A percentile compares a stretch with the other conserved stretches of the same genome.
phyloP scores from a whole-genome alignment of 805 yeast species.

The Saturnispora sanitii region DNA sequence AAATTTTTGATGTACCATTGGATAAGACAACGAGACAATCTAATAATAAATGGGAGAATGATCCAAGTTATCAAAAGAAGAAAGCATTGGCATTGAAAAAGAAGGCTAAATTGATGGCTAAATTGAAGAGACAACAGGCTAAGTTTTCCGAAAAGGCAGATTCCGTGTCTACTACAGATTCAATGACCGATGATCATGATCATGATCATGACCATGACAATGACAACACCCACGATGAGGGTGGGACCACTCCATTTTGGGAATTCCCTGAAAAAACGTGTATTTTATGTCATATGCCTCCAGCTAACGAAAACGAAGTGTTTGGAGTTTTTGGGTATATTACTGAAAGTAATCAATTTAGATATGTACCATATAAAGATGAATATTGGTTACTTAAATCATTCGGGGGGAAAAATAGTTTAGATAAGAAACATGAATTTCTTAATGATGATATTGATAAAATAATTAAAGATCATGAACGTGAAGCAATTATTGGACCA shows the following conservation, averaged over 20 bases:
- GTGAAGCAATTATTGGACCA: constrained; percentile 50
- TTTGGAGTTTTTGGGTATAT: constrained; percentile 68
- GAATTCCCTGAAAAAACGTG: constrained; percentile 66
- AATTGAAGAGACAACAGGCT: constrained; percentile 69
- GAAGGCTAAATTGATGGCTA: constrained; percentile 62
- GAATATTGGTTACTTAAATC: constrained; percentile 57
- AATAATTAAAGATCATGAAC: constrained; percentile 30
- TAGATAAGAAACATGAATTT: constrained; percentile 19
- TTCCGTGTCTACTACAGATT: no score
- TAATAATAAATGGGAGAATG: constrained; percentile 17
- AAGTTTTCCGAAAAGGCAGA: constrained; percentile 58
- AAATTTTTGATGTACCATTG: constrained; percentile 11
- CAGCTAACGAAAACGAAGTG: constrained; percentile 45
- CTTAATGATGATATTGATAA: constrained; percentile 5
- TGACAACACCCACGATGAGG: constrained; percentile 21
- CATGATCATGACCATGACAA: constrained; percentile 17
- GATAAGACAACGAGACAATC: constrained; percentile 3
- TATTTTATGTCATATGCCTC: constrained; percentile 72
- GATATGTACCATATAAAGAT: constrained; percentile 50
- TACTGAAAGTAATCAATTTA: constrained; percentile 46
- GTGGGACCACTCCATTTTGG: constrained; percentile 35
- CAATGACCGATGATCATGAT: no score
- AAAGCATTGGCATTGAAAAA: constrained; percentile 62
- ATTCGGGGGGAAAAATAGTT: constrained; percentile 42
- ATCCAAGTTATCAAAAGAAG: constrained; percentile 43